Conservation (phyloP, 2,329 filamentous ascomycete genomes). For the Talaromyces islandicus region DNA sequence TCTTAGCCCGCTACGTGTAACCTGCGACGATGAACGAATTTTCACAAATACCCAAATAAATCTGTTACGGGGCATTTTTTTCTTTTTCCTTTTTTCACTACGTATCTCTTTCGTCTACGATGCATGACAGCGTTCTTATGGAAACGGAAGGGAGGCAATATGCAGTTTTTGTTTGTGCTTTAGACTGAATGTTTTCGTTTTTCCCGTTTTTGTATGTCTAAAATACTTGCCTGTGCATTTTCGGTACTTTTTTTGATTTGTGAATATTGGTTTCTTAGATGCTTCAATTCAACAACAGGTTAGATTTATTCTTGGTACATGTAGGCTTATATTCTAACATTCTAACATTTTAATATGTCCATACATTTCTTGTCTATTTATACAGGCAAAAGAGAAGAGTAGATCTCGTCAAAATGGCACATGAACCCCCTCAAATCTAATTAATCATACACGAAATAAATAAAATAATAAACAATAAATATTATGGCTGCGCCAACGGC, state of each 20-base stretch:
- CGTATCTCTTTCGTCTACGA: constrained; percentile 7
- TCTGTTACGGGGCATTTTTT: not conserved
- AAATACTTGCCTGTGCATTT: constrained; percentile 15
- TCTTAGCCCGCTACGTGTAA: not conserved
- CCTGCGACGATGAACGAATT: constrained; percentile 3
- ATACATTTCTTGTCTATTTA: not conserved
- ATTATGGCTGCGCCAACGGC: not conserved
- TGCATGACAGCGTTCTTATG: constrained; percentile 11
- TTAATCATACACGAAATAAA: constrained; percentile 1
- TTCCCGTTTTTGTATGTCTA: constrained; percentile 16
- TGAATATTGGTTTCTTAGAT: constrained; percentile 8
- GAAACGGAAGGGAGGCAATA: constrained; percentile 8
- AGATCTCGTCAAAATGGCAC: not conserved
- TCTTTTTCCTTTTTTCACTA: too few species aligned
- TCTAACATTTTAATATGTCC: not conserved
- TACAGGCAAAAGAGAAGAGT: not conserved
- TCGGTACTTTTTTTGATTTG: constrained; percentile 11
- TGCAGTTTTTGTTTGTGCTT: constrained; percentile 9
- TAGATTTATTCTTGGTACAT: not conserved
- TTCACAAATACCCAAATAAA: constrained; percentile 2
- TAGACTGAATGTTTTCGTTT: constrained; percentile 12
- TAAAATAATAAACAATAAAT: not conserved
- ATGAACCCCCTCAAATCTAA: not conserved
- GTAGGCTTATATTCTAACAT: not conserved
- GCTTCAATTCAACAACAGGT: not conserved